These are phyloP conservation scores for Diatrype stigma DNA, from an alignment of 2,329 filamentous ascomycete genomes.

Conservation along the genomic window DNA sequence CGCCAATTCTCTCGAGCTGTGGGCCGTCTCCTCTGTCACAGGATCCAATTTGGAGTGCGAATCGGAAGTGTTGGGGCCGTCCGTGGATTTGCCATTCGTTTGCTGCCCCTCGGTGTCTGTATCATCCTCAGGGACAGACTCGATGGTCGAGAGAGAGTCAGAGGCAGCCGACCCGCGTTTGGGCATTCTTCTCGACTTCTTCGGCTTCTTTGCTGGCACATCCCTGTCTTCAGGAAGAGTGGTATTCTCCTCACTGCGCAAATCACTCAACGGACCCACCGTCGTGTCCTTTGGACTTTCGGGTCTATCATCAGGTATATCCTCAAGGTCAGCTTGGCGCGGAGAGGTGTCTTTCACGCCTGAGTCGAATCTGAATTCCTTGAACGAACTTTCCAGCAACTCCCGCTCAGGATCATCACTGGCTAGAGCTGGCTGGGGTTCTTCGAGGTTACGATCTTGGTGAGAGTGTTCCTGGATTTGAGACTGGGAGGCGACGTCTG, in stretches of 20 bases:
- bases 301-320: slow-evolving; percentile 33
- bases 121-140: not conserved
- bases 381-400: slow-evolving; percentile 27
- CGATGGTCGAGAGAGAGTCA: slow-evolving; percentile 9
- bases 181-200: slow-evolving; percentile 34
- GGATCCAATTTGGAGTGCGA: too few species aligned
- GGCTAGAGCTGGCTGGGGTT: slow-evolving; percentile 18
- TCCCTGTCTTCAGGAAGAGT: slow-evolving; percentile 30
- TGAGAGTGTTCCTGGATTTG: slow-evolving; percentile 10
- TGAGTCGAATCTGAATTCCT: slow-evolving; percentile 26
- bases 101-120: not conserved
- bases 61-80: too few species aligned
- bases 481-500: slow-evolving; percentile 1
- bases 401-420: slow-evolving; percentile 23
- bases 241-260: slow-evolving; percentile 21
- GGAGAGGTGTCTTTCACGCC: slow-evolving; percentile 26
- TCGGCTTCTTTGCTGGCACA: slow-evolving; percentile 26
- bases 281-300: slow-evolving; percentile 40
- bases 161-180: slow-evolving; percentile 26
- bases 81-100: too few species aligned
- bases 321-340: slow-evolving; percentile 27
- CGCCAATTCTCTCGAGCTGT: not conserved
- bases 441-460: slow-evolving; percentile 25
- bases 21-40: too few species aligned
- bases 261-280: slow-evolving; percentile 26